Evolutionary conservation across 805 yeast species (phyloP), one percentile per base, ranked within the genome.

Genomic region (Teunomyces pallodes): DNA sequence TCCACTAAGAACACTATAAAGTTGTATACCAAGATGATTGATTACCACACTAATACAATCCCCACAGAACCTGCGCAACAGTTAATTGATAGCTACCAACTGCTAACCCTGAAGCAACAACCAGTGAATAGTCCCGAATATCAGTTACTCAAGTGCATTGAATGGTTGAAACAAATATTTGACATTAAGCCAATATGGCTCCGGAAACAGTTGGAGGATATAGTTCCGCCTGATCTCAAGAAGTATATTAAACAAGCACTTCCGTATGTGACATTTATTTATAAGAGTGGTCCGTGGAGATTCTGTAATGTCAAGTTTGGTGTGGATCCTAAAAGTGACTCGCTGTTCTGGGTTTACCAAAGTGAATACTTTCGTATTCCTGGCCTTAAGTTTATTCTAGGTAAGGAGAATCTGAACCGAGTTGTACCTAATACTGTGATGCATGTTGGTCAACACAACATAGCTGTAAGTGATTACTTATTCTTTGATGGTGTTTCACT

Each of bases 231-330:
- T 51, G 72, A 57, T 47, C 69, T 64, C 54, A 69, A 65, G 56
- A 63, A 64, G 59, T 81, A 59, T 53, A 60, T 92, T 39, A 83
- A 86, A 56, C 83, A 79, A 53, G 95, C 97, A 0, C 64, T 94
- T 43, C 96, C 98, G 0, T 85, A 87, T 62, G 86, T 90, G 0
- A 79, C 96, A 0, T 94, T 83, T 62, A 78, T 89, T 36, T 87
- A 83, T 62, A 82, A 86, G 32, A 87, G 86, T 59, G 99, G 99
- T 0, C 99, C 98, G 0, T 94, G 96, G 96, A 77, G 98, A 57
- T 90, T 89, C 50, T 81, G 94, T 9, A 90, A 86, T 62, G 83
- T 90, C 40, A 79, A 72, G 54, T 82, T 83, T 55, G 97, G 97
- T 0, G 74, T 83, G 35, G 88, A 92, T 65, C 97, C 98, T 0